Conservation (phyloP, 768 basidiomycete species). For the Tulasnella sp. region DNA sequence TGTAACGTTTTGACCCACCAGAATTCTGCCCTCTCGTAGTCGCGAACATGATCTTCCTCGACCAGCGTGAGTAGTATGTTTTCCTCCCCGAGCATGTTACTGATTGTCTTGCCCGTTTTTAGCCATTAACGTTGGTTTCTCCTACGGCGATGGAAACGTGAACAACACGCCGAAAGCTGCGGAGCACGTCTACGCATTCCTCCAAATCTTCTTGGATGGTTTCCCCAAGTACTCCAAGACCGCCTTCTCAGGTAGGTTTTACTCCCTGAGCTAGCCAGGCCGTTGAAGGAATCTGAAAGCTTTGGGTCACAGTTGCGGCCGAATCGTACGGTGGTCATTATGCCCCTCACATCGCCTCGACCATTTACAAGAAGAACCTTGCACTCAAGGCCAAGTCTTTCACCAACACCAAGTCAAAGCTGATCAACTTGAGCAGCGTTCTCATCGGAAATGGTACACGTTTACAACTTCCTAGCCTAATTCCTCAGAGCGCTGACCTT, state of each 20-base stretch:
- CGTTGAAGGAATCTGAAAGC: neutral
- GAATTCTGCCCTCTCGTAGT: neutral
- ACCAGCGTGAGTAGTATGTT: slow-evolving; percentile 42
- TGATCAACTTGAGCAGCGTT: slow-evolving; percentile 77
- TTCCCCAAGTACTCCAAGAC: slow-evolving; percentile 67
- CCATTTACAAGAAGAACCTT: slow-evolving; percentile 76
- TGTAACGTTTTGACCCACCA: neutral
- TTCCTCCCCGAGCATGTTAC: slow-evolving; percentile 30
- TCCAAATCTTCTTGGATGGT: slow-evolving; percentile 72
- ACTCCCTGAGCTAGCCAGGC: neutral
- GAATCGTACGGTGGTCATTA: slow-evolving; percentile 58
- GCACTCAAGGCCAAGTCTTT: slow-evolving; percentile 46
- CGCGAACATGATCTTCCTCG: slow-evolving; percentile 60
- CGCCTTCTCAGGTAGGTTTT: slow-evolving; percentile 47
- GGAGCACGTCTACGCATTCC: slow-evolving; percentile 83
- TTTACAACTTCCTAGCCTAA: neutral
- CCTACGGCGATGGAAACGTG: slow-evolving; percentile 74
- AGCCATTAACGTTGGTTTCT: slow-evolving; percentile 88
- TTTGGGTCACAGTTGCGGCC: slow-evolving; percentile 9
- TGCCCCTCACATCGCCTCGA: slow-evolving; percentile 78
- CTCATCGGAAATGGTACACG: slow-evolving; percentile 70
- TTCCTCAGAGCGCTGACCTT: neutral
- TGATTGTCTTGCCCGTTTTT: slow-evolving; percentile 20
- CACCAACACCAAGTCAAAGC: slow-evolving; percentile 48
- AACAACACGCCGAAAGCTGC: slow-evolving; percentile 81